A percentile compares a stretch with the other conserved stretches of the same genome.
phyloP scores from a whole-genome alignment of 23 red algal species.

The Gracilaria gracilis region DNA sequence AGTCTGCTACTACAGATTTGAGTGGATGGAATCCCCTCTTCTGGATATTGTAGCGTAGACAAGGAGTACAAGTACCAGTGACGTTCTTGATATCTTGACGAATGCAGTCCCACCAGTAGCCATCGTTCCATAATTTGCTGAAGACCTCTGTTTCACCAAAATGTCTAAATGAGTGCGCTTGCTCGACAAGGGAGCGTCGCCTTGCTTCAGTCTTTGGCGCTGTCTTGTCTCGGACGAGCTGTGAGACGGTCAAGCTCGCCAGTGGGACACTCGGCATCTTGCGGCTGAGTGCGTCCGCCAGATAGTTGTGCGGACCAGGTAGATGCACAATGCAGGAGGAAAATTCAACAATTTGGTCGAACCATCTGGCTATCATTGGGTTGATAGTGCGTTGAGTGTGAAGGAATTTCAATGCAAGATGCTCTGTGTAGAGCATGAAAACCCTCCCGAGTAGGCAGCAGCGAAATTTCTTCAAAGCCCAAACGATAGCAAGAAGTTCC shows the following conservation, averaged over 20 bases:
- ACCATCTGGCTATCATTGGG: too few relatives aligned
- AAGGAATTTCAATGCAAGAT: too few relatives aligned
- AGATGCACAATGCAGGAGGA: too few relatives aligned
- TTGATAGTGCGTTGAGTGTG: too few relatives aligned
- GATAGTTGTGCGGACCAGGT: conserved; percentile 8
- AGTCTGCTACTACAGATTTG: background rate
- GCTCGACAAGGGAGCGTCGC: background rate
- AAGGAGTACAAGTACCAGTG: background rate
- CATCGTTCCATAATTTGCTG: conserved; percentile 11
- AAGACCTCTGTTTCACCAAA: conserved; percentile 13
- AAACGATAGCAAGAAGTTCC: background rate
- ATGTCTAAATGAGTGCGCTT: background rate
- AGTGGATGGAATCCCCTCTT: background rate
- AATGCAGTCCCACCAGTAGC: conserved; percentile 13
- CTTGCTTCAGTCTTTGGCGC: background rate
- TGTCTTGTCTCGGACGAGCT: background rate
- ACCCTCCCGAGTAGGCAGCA: too few relatives aligned
- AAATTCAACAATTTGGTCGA: too few relatives aligned
- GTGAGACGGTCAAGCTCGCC: too few relatives aligned
- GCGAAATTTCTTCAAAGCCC: too few relatives aligned
- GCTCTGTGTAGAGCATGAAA: too few relatives aligned
- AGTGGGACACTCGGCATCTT: background rate
- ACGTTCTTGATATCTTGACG: too few relatives aligned
- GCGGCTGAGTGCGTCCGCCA: conserved; percentile 11
- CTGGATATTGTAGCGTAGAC: background rate